Percentiles rank a stretch among this genome's conserved stretches.
These are phyloP conservation scores for Plasmodium cynomolgi DNA, from an alignment of 169 alveolate genomes.

Conservation along the genomic window DNA sequence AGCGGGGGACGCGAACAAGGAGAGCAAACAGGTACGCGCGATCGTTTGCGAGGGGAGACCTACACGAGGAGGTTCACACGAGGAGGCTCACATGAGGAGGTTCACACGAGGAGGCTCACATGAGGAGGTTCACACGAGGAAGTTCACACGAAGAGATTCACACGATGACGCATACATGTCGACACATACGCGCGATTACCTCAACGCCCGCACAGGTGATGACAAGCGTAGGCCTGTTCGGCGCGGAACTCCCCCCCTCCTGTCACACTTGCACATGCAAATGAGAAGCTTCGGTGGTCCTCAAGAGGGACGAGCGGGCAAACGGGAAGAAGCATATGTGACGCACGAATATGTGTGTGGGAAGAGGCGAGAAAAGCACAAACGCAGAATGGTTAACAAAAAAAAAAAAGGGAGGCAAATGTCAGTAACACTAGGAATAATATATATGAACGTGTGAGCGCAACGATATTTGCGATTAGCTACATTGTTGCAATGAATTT, in stretches of 20 bases:
- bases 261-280: not conserved
- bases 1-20: not conserved
- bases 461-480: not conserved
- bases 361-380: not conserved
- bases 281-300: not conserved
- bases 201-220: not conserved
- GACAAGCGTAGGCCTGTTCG: not conserved
- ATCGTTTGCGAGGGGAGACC: not conserved
- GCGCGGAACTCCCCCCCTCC: not conserved
- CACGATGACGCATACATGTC: not conserved
- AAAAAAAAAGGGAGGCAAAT: not conserved
- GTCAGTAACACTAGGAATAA: not conserved
- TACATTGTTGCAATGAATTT: not conserved
- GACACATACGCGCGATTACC: not conserved
- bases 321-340: not conserved
- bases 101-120: not conserved
- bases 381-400: not conserved
- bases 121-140: not conserved
- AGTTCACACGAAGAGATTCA: not conserved
- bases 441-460: not conserved
- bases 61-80: not conserved
- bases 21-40: not conserved
- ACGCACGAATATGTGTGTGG: not conserved
- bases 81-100: not conserved
- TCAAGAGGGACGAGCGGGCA: not conserved